These are phyloP conservation scores for Incumbomyces delicatus DNA, from an alignment of 2,329 filamentous ascomycete species.

Conservation along the genomic window DNA sequence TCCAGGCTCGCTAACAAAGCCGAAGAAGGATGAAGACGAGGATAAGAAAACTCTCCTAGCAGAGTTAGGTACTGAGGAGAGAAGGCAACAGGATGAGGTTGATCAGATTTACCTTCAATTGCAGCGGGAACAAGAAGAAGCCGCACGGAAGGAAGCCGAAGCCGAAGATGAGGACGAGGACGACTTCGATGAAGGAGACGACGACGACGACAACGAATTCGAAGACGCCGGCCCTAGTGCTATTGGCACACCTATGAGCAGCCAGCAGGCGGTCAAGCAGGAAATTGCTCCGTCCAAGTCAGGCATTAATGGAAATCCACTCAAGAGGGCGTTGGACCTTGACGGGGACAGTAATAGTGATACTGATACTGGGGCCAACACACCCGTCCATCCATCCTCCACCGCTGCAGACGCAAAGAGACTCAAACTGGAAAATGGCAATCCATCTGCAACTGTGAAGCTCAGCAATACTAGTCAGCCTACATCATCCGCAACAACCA, in stretches of 20 bases:
- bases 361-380: conserved; percentile 14
- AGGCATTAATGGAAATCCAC: conserved; percentile 14
- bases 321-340: conserved; percentile 18
- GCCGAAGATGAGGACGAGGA: conserved; percentile 19
- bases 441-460: neutral
- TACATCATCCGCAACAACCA: neutral
- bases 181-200: conserved; percentile 7
- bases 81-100: conserved; percentile 8
- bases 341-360: conserved; percentile 9
- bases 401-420: conserved; percentile 11
- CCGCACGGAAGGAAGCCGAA: conserved; percentile 10
- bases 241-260: conserved; percentile 13
- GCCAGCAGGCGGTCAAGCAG: conserved; percentile 4
- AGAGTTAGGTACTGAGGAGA: conserved; percentile 11
- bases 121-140: conserved; percentile 14
- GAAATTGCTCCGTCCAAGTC: neutral
- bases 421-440: conserved; percentile 16
- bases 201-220: conserved; percentile 20
- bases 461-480: neutral
- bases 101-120: conserved; percentile 15
- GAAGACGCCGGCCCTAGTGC: conserved; percentile 16
- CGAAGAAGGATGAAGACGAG: conserved; percentile 13
- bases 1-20: neutral
- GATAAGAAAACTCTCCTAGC: conserved; percentile 13
- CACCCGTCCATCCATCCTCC: conserved; percentile 8